Percentiles rank a stretch among this genome's conserved stretches.
phyloP scores from a whole-genome alignment of 139 green algal genomes.

The Micromonas pusilla region DNA sequence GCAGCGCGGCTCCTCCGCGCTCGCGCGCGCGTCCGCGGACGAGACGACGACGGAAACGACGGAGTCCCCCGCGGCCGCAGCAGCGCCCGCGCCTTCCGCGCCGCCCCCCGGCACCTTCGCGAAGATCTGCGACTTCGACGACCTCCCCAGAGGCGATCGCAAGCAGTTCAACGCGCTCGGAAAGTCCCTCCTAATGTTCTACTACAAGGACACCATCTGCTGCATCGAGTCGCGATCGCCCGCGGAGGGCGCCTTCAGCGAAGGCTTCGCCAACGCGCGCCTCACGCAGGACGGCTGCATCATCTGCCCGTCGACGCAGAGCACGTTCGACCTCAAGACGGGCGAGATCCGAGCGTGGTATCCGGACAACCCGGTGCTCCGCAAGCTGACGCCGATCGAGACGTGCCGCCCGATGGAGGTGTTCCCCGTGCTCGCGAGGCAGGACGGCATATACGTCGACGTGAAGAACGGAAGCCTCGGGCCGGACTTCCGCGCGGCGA shows the following conservation, averaged over 20 bases:
- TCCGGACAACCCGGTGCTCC: conserved; percentile 81
- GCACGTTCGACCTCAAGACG: conserved; percentile 82
- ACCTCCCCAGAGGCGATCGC: conserved; percentile 56
- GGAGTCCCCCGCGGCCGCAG: too few relatives aligned
- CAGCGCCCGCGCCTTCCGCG: not conserved
- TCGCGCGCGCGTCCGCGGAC: not conserved
- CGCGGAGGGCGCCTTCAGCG: conserved; percentile 89
- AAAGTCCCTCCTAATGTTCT: conserved; percentile 85
- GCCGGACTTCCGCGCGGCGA: conserved; percentile 1
- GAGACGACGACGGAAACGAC: too few relatives aligned
- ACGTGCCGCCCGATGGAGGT: conserved; percentile 44
- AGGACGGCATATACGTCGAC: conserved; percentile 24
- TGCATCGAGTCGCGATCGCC: conserved; percentile 84
- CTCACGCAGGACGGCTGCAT: conserved; percentile 92
- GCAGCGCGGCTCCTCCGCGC: not conserved
- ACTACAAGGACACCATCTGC: conserved; percentile 92
- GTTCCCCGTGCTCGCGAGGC: conserved; percentile 5
- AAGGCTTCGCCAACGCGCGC: conserved; percentile 88
- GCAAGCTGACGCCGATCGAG: conserved; percentile 62
- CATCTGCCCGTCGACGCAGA: conserved; percentile 80
- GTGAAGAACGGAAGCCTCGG: conserved; percentile 23
- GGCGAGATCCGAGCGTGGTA: conserved; percentile 87
- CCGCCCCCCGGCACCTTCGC: not conserved
- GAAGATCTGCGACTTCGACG: not conserved
- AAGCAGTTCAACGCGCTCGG: conserved; percentile 77